Percentiles rank a stretch among this genome's conserved stretches.
Evolutionary conservation across 352 stramenopile species (phyloP).

Genomic region (Globisporangium heterothallicum): DNA sequence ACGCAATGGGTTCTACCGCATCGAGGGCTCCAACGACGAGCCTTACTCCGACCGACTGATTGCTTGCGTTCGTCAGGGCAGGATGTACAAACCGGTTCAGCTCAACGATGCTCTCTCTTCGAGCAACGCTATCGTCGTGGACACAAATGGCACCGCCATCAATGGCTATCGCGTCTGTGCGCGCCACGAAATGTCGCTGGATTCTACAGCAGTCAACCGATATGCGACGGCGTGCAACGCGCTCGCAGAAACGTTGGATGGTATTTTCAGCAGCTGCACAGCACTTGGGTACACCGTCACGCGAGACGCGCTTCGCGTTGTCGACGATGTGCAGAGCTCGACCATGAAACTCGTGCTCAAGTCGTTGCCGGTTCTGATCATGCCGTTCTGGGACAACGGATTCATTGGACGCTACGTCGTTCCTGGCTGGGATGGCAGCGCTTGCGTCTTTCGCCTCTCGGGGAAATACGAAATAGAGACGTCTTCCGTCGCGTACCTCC

Average conservation of each 20-base stretch:
- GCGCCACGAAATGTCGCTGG: conserved; percentile 1
- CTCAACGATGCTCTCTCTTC: conserved; percentile 8
- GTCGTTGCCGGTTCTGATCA: conserved; percentile 17
- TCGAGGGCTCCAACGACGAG: conserved; percentile 35
- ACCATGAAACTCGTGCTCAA: conserved; percentile 7
- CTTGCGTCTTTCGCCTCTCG: conserved; percentile 12
- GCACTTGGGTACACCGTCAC: conserved; percentile 23
- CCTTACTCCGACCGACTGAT: conserved; percentile 38
- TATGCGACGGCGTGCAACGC: conserved; percentile 9
- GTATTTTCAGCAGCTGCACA: conserved; percentile 12
- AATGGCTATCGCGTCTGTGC: conserved; percentile 23
- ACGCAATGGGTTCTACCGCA: conserved; percentile 5
- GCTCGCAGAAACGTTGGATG: conserved; percentile 14
- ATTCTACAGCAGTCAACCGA: neutral
- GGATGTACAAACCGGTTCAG: conserved; percentile 26
- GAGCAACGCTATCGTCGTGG: conserved; percentile 1
- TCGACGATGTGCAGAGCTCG: conserved; percentile 11
- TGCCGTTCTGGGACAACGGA: conserved; percentile 15
- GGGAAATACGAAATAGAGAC: conserved; percentile 8
- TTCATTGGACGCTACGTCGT: conserved; percentile 2
- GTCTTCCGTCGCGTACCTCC: neutral
- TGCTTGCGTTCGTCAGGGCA: conserved; percentile 23
- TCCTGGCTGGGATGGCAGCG: conserved; percentile 1
- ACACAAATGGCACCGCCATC: conserved; percentile 12
- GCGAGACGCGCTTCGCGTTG: conserved; percentile 12